Conservation (phyloP, 2,329 filamentous ascomycete genomes). For the Scopulariopsis brevicaulis region DNA sequence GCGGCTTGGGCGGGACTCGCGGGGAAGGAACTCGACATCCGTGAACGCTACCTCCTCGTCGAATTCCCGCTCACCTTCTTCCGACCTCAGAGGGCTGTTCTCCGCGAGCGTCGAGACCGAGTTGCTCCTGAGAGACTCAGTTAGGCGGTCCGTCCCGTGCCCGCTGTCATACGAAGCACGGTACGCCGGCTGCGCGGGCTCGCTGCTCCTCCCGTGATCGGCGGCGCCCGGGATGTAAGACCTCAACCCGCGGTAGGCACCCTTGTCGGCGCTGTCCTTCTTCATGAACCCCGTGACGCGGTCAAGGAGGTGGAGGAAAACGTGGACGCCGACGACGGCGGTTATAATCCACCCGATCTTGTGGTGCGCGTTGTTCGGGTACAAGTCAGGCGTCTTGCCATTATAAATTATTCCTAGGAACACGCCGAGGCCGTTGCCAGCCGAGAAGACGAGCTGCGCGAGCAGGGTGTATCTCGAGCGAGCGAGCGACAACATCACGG, state of each 20-base stretch:
- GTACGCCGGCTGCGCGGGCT: constrained; percentile 13
- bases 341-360: constrained; percentile 79
- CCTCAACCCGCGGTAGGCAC: background rate
- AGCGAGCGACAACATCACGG: constrained; percentile 76
- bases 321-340: constrained; percentile 59
- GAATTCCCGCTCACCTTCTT: constrained; percentile 26
- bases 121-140: constrained; percentile 53
- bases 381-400: constrained; percentile 70
- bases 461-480: constrained; percentile 63
- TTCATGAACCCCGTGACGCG: constrained; percentile 33
- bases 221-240: background rate
- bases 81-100: constrained; percentile 24
- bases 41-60: constrained; percentile 32
- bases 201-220: constrained; percentile 27
- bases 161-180: constrained; percentile 62
- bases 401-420: constrained; percentile 64
- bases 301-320: constrained; percentile 55
- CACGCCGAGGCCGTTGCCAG: constrained; percentile 51
- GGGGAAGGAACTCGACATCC: background rate
- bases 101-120: constrained; percentile 50
- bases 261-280: background rate
- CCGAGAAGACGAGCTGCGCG: constrained; percentile 56
- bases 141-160: constrained; percentile 61
- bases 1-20: background rate
- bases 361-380: constrained; percentile 79